These are phyloP conservation scores for Xylariomycetidae sp. DNA, from an alignment of 2,329 filamentous ascomycete species.

Conservation along the genomic window DNA sequence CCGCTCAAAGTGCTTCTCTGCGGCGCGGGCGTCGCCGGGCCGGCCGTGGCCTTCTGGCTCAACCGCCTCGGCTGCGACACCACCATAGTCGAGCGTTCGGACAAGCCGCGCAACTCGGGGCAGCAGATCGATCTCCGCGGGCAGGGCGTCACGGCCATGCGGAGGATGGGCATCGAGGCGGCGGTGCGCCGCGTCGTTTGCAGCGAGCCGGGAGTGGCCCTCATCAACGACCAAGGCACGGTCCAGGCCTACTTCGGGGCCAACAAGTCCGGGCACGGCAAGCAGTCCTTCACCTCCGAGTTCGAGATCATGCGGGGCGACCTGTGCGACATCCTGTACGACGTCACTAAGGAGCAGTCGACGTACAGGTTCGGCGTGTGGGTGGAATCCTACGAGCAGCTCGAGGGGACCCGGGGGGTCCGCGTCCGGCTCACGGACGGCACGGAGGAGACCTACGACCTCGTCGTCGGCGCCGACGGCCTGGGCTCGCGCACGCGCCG, in stretches of 20 bases:
- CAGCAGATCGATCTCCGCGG: constrained; percentile 41
- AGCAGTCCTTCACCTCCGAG: constrained; percentile 29
- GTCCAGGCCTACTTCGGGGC: constrained; percentile 21
- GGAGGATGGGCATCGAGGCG: constrained; percentile 32
- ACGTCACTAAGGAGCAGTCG: constrained; percentile 9
- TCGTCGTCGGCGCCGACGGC: constrained; percentile 52
- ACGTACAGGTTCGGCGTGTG: constrained; percentile 23
- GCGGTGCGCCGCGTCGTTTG: constrained; percentile 30
- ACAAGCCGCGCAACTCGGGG: constrained; percentile 32
- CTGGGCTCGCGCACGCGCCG: constrained; percentile 41
- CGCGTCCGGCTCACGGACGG: constrained; percentile 38
- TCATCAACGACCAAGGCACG: constrained; percentile 28
- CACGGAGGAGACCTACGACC: constrained; percentile 37
- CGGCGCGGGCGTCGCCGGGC: constrained; percentile 34
- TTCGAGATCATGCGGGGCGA: constrained; percentile 33
- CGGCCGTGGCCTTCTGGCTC: constrained; percentile 39
- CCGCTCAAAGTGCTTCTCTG: constrained; percentile 32
- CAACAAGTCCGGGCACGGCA: constrained; percentile 22
- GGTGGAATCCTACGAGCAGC: constrained; percentile 23
- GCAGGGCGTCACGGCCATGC: constrained; percentile 34
- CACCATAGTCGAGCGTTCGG: constrained; percentile 39
- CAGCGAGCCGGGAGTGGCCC: constrained; percentile 34
- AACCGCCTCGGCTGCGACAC: constrained; percentile 22
- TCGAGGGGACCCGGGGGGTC: constrained; percentile 15
- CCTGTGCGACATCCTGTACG: constrained; percentile 28